phyloP scores from a whole-genome alignment of 257 asterid species.

The Capsicum pubescens region DNA sequence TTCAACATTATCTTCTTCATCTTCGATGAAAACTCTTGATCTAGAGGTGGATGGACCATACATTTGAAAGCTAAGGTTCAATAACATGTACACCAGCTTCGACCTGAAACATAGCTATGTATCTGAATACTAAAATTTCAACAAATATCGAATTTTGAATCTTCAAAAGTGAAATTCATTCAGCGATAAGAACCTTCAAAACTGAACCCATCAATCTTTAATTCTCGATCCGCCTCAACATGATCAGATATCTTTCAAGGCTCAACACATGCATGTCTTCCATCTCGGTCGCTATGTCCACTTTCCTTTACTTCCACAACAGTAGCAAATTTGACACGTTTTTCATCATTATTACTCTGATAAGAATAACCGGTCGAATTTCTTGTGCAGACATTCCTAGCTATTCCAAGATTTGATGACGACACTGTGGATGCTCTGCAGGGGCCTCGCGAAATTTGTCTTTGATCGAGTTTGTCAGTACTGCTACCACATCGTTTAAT shows the following conservation, averaged over 20 bases:
- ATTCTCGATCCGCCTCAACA: background rate
- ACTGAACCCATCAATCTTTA: background rate
- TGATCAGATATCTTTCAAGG: background rate
- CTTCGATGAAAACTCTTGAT: too few relatives aligned
- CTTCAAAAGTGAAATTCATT: background rate
- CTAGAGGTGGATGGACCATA: background rate
- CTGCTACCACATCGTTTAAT: slow-evolving; percentile 47
- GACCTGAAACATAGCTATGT: background rate
- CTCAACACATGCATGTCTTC: background rate
- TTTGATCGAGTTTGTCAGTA: background rate
- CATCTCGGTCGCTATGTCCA: background rate
- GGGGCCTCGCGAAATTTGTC: slow-evolving; percentile 17
- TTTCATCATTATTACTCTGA: background rate
- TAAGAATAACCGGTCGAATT: background rate
- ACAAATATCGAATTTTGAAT: background rate
- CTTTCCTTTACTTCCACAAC: slow-evolving; percentile 8
- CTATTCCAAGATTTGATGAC: background rate
- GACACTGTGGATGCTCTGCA: background rate
- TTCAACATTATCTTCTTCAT: too few relatives aligned
- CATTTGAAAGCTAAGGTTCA: too few relatives aligned
- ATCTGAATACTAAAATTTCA: background rate
- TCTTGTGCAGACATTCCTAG: background rate
- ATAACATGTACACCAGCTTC: background rate
- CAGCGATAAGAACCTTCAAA: background rate
- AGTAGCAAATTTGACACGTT: slow-evolving; percentile 10